Evolutionary conservation across 805 yeast genomes (phyloP).

Genomic region (Ogataea trehaloabstinens): DNA sequence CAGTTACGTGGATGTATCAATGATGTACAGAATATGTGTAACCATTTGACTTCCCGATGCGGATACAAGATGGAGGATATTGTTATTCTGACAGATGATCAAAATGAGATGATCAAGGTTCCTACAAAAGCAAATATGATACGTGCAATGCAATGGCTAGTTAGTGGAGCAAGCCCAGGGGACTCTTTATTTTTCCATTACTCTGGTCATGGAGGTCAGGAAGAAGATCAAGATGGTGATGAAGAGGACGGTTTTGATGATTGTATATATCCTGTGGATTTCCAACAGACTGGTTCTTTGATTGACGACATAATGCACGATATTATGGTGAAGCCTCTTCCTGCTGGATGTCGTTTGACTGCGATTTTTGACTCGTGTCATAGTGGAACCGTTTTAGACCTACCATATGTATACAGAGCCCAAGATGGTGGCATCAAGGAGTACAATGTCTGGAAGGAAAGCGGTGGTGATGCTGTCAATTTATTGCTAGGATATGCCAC

Average conservation of each 20-base stretch:
- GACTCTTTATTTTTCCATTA: slow-evolving; percentile 81
- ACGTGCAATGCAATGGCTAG: slow-evolving; percentile 82
- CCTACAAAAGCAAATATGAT: slow-evolving; percentile 73
- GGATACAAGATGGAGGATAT: slow-evolving; percentile 57
- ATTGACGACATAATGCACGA: slow-evolving; percentile 75
- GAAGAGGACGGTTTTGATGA: slow-evolving; percentile 37
- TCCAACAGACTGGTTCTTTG: slow-evolving; percentile 61
- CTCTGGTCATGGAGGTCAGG: slow-evolving; percentile 85
- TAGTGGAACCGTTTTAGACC: slow-evolving; percentile 77
- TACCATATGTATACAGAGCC: slow-evolving; percentile 71
- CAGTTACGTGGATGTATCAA: slow-evolving; percentile 77
- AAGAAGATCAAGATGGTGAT: slow-evolving; percentile 49
- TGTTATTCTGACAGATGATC: slow-evolving; percentile 60
- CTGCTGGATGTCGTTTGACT: slow-evolving; percentile 72
- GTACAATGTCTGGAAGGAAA: slow-evolving; percentile 73
- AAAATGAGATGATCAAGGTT: slow-evolving; percentile 39
- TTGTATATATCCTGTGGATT: slow-evolving; percentile 41
- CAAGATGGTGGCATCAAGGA: slow-evolving; percentile 83
- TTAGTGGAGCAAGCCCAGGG: slow-evolving; percentile 66
- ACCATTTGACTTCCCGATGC: slow-evolving; percentile 32
- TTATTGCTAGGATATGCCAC: slow-evolving; percentile 59
- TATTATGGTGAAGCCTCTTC: slow-evolving; percentile 65
- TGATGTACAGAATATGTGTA: slow-evolving; percentile 58
- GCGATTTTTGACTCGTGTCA: slow-evolving; percentile 86
- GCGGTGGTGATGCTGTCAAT: slow-evolving; percentile 62